These are phyloP conservation scores for Neofusicoccum sp. DNA, from an alignment of 2,329 filamentous ascomycete species.

Conservation along the genomic window DNA sequence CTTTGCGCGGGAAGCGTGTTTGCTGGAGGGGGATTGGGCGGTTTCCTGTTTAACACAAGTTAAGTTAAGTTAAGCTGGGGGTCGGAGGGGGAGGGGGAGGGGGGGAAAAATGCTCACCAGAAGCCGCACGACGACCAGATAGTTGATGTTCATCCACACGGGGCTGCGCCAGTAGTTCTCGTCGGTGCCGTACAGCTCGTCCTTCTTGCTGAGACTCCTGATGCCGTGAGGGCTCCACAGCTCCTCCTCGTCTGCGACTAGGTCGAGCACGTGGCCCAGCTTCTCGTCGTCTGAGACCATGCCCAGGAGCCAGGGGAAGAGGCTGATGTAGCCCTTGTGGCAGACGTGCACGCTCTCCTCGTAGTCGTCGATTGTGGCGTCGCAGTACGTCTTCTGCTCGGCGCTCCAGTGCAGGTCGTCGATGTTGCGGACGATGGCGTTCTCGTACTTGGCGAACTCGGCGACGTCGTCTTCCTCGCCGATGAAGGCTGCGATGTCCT, in stretches of 20 bases:
- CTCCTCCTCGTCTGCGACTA: conserved; percentile 77
- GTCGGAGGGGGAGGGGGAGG: neutral
- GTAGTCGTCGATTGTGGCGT: conserved; percentile 91
- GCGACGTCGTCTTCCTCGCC: conserved; percentile 72
- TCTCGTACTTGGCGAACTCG: conserved; percentile 68
- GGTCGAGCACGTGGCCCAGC: conserved; percentile 70
- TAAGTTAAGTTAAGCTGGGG: conserved; percentile 15
- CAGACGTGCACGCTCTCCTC: conserved; percentile 88
- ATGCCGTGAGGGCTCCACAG: conserved; percentile 91
- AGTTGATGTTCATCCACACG: conserved; percentile 94
- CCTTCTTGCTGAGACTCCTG: conserved; percentile 79
- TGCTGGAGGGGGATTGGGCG: conserved; percentile 62
- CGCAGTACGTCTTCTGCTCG: conserved; percentile 79
- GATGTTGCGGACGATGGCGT: conserved; percentile 79
- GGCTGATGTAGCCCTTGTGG: conserved; percentile 92
- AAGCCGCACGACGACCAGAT: conserved; percentile 74
- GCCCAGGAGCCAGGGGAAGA: conserved; percentile 89
- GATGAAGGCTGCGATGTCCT: conserved; percentile 74
- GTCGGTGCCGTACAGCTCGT: conserved; percentile 79
- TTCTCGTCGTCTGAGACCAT: conserved; percentile 73
- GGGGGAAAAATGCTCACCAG: conserved; percentile 57
- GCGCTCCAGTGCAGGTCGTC: conserved; percentile 92
- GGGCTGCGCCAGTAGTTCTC: conserved; percentile 98
- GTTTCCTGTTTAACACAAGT: conserved; percentile 51
- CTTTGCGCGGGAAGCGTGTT: conserved; percentile 66